Conservation (phyloP, 2,329 filamentous ascomycete species). For the Ascochyta rabiei region DNA sequence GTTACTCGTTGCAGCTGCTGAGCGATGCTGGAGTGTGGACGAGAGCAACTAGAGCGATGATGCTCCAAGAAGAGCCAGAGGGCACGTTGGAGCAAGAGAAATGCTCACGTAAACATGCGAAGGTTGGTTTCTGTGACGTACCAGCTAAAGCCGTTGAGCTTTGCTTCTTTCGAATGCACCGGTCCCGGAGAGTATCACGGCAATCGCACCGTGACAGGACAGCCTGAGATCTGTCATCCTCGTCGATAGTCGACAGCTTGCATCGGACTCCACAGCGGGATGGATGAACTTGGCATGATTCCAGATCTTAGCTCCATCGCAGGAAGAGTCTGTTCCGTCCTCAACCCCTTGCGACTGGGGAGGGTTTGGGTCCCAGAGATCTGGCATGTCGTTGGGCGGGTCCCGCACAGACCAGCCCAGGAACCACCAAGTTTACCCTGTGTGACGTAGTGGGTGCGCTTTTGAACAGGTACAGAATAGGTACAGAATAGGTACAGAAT, state of each 20-base stretch:
- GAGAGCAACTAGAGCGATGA: background rate
- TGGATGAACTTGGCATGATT: slow-evolving; percentile 9
- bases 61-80: background rate
- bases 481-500: too few relatives aligned
- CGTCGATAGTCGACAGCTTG: background rate
- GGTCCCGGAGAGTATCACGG: background rate
- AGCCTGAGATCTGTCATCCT: background rate
- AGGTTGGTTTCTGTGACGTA: background rate
- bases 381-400: slow-evolving; percentile 1
- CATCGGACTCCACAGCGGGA: slow-evolving; percentile 12
- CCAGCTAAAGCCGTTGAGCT: background rate
- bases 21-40: background rate
- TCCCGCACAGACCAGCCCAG: background rate
- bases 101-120: background rate
- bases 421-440: background rate
- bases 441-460: slow-evolving; percentile 10
- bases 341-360: slow-evolving; percentile 3
- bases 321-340: slow-evolving; percentile 1
- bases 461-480: too few relatives aligned
- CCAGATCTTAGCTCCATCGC: slow-evolving; percentile 13
- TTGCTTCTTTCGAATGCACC: background rate
- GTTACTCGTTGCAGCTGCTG: background rate
- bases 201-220: background rate
- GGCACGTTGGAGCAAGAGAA: background rate
- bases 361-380: slow-evolving; percentile 10